Conservation (phyloP, 768 basidiomycete species). For the Lactarius hengduanensis region DNA sequence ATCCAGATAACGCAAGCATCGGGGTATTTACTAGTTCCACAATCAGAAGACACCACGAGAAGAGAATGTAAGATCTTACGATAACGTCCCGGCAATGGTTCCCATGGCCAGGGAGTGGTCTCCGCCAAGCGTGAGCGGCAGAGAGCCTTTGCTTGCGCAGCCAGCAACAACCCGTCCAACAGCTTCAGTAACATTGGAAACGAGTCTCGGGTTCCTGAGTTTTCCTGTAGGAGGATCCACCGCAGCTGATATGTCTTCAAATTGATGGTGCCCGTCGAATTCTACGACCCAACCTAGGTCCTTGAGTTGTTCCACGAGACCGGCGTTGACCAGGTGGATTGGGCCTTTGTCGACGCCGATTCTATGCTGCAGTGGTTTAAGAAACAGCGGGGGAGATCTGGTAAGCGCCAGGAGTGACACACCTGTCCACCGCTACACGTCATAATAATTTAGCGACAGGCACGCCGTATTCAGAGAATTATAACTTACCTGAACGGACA, state of each 20-base stretch:
- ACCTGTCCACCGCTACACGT: slow-evolving; percentile 63
- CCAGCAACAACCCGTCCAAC: slow-evolving; percentile 75
- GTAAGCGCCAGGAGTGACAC: slow-evolving; percentile 27
- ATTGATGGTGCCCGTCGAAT: slow-evolving; percentile 89
- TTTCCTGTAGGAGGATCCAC: slow-evolving; percentile 81
- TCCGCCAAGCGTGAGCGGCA: slow-evolving; percentile 91
- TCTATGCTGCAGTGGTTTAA: slow-evolving; percentile 51
- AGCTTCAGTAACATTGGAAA: slow-evolving; percentile 76
- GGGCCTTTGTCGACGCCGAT: slow-evolving; percentile 86
- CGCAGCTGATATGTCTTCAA: slow-evolving; percentile 65
- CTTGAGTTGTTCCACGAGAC: slow-evolving; percentile 73
- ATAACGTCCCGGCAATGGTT: slow-evolving; percentile 86
- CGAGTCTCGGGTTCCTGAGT: slow-evolving; percentile 87
- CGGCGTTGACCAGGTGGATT: slow-evolving; percentile 84
- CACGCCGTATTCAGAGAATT: slow-evolving; percentile 2
- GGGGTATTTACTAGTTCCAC: slow-evolving; percentile 54
- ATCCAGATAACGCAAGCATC: slow-evolving; percentile 92
- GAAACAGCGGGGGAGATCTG: slow-evolving; percentile 4
- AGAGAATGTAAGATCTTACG: slow-evolving; percentile 42
- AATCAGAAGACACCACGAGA: slow-evolving; percentile 19
- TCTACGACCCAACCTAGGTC: slow-evolving; percentile 84
- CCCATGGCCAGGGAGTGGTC: slow-evolving; percentile 97
- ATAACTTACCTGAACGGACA: slow-evolving; percentile 87
- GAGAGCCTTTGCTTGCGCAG: slow-evolving; percentile 72
- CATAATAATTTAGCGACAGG: slow-evolving; percentile 17